Conservation (phyloP, 306 rosid genomes). For the Crotalaria pallida region DNA sequence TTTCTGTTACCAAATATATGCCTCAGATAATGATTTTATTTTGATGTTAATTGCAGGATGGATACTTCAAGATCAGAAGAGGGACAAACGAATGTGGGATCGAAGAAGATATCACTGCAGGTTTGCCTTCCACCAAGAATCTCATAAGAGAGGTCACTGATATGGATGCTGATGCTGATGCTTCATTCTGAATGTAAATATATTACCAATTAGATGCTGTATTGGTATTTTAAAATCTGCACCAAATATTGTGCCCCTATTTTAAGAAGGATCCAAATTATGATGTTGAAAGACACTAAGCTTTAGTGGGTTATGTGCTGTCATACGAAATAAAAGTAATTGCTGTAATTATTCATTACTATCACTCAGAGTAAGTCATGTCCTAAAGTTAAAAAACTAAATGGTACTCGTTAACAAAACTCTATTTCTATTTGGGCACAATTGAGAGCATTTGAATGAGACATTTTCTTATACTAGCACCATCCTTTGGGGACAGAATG, state of each 20-base stretch:
- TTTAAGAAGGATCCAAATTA: background rate
- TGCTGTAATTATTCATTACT: background rate
- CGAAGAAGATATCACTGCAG: conserved; percentile 75
- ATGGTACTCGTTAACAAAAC: no score
- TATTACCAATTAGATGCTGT: background rate
- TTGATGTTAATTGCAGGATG: conserved; percentile 57
- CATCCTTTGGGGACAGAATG: no score
- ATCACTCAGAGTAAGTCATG: background rate
- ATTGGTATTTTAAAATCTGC: conserved; percentile 11
- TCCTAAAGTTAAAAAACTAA: background rate
- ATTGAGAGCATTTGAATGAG: background rate
- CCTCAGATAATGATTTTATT: background rate
- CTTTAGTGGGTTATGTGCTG: background rate
- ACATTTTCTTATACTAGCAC: background rate
- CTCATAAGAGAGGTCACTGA: conserved; percentile 40
- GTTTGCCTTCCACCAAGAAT: conserved; percentile 75
- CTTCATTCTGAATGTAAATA: conserved; percentile 35
- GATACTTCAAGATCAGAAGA: conserved; percentile 86
- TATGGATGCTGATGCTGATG: conserved; percentile 30
- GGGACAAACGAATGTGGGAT: conserved; percentile 93
- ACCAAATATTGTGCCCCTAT: background rate
- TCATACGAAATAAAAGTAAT: background rate
- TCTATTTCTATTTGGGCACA: no score
- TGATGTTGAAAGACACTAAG: conserved; percentile 10
- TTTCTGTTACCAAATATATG: background rate